phyloP scores from a whole-genome alignment of 2,329 filamentous ascomycete species.

The Elsinoe batatas region DNA sequence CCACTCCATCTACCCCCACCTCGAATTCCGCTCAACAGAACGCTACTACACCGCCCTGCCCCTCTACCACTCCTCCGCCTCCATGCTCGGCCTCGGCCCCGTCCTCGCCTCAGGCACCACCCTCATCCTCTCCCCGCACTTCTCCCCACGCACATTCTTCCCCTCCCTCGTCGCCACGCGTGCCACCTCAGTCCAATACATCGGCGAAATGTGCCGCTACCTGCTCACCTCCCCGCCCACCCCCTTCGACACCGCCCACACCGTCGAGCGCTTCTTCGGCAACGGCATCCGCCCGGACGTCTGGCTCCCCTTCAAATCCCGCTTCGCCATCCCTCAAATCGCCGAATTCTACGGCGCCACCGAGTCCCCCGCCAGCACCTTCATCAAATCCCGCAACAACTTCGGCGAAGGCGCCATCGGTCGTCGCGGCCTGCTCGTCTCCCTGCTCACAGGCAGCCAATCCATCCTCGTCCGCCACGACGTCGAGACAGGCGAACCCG shows the following conservation, averaged over 20 bases:
- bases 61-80: slow-evolving; percentile 74
- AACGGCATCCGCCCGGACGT: slow-evolving; percentile 80
- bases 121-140: slow-evolving; percentile 63
- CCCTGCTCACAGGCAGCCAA: slow-evolving; percentile 41
- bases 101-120: slow-evolving; percentile 57
- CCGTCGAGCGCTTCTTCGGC: slow-evolving; percentile 65
- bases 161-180: slow-evolving; percentile 58
- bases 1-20: slow-evolving; percentile 20
- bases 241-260: slow-evolving; percentile 62
- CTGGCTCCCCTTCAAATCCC: slow-evolving; percentile 72
- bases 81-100: slow-evolving; percentile 57
- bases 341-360: slow-evolving; percentile 32
- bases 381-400: slow-evolving; percentile 65
- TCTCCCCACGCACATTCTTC: slow-evolving; percentile 71
- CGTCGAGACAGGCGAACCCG: slow-evolving; percentile 56
- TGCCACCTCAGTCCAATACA: slow-evolving; percentile 74
- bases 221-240: slow-evolving; percentile 57
- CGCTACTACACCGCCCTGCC: slow-evolving; percentile 85
- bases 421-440: slow-evolving; percentile 54
- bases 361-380: slow-evolving; percentile 53
- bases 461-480: slow-evolving; percentile 60
- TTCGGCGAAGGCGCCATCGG: slow-evolving; percentile 71
- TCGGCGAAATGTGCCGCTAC: slow-evolving; percentile 80
- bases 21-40: slow-evolving; percentile 60
- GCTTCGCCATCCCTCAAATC: slow-evolving; percentile 41